Conservation (phyloP, 257 asterid species). For the Leptodermis oblonga region DNA sequence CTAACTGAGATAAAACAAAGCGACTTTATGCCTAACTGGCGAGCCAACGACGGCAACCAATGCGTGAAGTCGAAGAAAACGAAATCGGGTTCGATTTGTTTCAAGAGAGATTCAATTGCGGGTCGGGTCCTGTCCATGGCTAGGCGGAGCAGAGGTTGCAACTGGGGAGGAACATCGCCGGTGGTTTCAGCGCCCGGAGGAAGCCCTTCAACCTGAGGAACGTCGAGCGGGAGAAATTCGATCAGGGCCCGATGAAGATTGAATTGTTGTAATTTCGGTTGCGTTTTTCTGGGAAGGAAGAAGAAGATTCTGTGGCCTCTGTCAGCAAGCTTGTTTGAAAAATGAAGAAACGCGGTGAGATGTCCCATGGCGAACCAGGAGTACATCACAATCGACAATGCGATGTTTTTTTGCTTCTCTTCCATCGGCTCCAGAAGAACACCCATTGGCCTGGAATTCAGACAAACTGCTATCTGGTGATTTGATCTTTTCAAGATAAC, state of each 20-base stretch:
- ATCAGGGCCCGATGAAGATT: neutral
- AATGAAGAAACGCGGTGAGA: constrained; percentile 48
- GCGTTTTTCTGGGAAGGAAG: constrained; percentile 38
- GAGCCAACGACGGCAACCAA: constrained; percentile 8
- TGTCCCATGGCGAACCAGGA: constrained; percentile 69
- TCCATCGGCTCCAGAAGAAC: neutral
- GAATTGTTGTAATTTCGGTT: constrained; percentile 1
- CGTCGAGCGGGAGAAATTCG: constrained; percentile 2
- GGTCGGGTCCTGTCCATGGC: constrained; percentile 9
- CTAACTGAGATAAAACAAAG: neutral
- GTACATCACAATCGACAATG: constrained; percentile 37
- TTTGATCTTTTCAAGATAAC: too few species aligned
- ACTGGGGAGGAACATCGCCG: neutral
- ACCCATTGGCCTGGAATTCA: neutral
- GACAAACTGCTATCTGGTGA: too few species aligned
- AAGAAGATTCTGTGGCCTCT: constrained; percentile 43
- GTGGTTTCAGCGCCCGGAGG: constrained; percentile 15
- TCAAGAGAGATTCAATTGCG: neutral
- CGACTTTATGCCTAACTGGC: constrained; percentile 3
- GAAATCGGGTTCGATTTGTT: neutral
- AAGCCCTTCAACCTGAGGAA: constrained; percentile 9
- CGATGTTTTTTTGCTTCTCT: constrained; percentile 8
- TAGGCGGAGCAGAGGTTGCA: constrained; percentile 6
- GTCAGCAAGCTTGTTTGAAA: constrained; percentile 50
- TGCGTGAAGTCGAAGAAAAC: constrained; percentile 12